These are phyloP conservation scores for Diphasiastrum complanatum DNA, from an alignment of 83 land plant species.

Conservation along the genomic window DNA sequence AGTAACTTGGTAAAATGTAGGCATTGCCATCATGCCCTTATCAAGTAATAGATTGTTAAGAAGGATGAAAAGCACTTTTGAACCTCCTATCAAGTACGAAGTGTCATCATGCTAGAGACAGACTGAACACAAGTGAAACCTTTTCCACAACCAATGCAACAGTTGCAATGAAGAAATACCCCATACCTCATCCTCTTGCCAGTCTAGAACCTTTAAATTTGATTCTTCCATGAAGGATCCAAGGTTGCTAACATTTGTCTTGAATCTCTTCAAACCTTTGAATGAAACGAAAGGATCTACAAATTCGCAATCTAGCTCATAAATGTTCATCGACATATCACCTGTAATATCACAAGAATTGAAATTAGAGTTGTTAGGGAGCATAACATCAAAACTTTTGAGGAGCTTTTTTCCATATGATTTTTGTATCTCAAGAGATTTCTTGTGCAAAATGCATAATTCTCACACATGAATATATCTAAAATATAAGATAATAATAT, in stretches of 20 bases:
- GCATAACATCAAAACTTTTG: not conserved
- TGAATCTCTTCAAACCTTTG: constrained; percentile 76
- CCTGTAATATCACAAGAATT: constrained; percentile 35
- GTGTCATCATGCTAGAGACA: no score
- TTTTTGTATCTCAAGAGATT: not conserved
- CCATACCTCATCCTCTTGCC: constrained; percentile 86
- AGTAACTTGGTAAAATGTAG: no score
- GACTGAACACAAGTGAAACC: no score
- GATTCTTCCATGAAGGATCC: constrained; percentile 73
- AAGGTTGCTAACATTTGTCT: constrained; percentile 83
- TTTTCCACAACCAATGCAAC: no score
- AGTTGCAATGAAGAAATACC: no score
- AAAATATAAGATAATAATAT: no score
- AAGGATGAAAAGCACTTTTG: no score
- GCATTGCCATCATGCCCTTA: no score
- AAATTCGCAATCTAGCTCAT: constrained; percentile 85
- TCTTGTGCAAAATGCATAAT: not conserved
- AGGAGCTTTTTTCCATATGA: not conserved
- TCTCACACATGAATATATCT: no score
- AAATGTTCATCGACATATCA: constrained; percentile 58
- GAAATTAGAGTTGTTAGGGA: not conserved
- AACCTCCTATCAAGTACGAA: no score
- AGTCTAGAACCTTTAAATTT: constrained; percentile 74
- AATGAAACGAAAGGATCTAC: constrained; percentile 99
- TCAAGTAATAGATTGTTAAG: no score